A percentile compares a stretch with the other conserved stretches of the same genome.
These are phyloP conservation scores for Cornus kousa DNA, from an alignment of 148 eudicot genomes.

Conservation along the genomic window DNA sequence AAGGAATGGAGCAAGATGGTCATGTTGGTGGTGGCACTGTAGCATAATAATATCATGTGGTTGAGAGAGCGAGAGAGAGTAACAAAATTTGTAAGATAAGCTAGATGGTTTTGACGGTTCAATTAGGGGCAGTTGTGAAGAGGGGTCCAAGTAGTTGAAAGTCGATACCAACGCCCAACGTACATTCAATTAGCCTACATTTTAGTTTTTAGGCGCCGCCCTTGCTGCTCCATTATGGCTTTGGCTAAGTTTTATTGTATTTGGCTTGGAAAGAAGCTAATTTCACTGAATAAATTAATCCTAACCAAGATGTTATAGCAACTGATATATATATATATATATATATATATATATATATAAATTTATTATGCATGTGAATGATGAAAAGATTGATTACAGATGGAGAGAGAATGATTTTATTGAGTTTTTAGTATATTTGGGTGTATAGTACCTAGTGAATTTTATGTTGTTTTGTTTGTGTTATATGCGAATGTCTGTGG, in stretches of 20 bases:
- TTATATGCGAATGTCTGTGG: no score
- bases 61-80: constrained; percentile 14
- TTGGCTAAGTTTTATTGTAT: background rate
- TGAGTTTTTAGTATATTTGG: no score
- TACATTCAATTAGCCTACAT: constrained; percentile 64
- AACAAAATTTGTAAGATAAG: background rate
- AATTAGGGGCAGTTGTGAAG: constrained; percentile 19
- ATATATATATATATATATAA: no score
- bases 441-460: no score
- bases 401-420: no score
- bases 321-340: no score
- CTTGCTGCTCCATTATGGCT: constrained; percentile 10
- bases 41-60: constrained; percentile 10
- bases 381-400: no score
- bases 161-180: constrained; percentile 26
- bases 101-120: background rate
- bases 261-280: background rate
- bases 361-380: no score
- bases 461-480: no score
- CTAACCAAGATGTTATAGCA: no score
- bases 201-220: constrained; percentile 27
- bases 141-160: constrained; percentile 35
- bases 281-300: no score
- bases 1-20: constrained; percentile 17
- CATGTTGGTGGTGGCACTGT: background rate